A percentile compares a stretch with the other conserved stretches of the same genome.
Evolutionary conservation across 352 stramenopile species (phyloP).

Genomic region (Globisporangium middletonii): DNA sequence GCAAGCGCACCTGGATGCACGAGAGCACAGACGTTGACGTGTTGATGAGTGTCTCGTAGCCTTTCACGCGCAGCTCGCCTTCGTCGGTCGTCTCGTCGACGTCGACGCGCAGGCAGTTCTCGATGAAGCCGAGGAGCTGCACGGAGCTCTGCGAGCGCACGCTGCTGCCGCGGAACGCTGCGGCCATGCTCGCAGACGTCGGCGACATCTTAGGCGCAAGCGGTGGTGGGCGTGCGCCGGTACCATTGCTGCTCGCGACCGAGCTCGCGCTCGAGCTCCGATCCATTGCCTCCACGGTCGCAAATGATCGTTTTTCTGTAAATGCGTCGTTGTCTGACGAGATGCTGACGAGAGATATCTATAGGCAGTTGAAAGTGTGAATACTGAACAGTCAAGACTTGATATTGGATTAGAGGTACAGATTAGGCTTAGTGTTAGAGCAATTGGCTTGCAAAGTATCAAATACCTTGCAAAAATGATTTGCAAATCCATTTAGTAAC

Average conservation of each 20-base stretch:
- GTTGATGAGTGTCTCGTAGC: slow-evolving; percentile 70
- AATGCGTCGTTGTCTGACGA: neutral
- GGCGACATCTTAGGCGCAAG: slow-evolving; percentile 6
- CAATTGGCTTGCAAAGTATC: too few relatives aligned
- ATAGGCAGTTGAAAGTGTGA: too few relatives aligned
- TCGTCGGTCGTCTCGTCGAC: slow-evolving; percentile 56
- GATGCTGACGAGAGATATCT: neutral
- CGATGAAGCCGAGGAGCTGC: slow-evolving; percentile 79
- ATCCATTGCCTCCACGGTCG: neutral
- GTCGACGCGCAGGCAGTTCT: slow-evolving; percentile 40
- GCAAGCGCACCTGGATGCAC: slow-evolving; percentile 41
- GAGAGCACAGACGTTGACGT: slow-evolving; percentile 66
- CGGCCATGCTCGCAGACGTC: slow-evolving; percentile 5
- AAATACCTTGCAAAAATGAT: too few relatives aligned
- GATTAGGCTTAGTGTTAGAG: too few relatives aligned
- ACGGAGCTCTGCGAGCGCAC: slow-evolving; percentile 77
- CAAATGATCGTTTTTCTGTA: slow-evolving; percentile 1
- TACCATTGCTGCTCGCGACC: slow-evolving; percentile 1
- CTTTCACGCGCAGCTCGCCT: slow-evolving; percentile 57
- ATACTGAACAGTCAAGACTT: too few relatives aligned
- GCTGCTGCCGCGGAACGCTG: slow-evolving; percentile 18
- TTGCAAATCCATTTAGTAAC: too few relatives aligned
- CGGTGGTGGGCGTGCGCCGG: neutral
- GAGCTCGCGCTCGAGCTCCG: neutral
- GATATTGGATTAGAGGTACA: too few relatives aligned